Evolutionary conservation across 352 stramenopile genomes (phyloP).

Genomic region (Globisporangium viniferum): DNA sequence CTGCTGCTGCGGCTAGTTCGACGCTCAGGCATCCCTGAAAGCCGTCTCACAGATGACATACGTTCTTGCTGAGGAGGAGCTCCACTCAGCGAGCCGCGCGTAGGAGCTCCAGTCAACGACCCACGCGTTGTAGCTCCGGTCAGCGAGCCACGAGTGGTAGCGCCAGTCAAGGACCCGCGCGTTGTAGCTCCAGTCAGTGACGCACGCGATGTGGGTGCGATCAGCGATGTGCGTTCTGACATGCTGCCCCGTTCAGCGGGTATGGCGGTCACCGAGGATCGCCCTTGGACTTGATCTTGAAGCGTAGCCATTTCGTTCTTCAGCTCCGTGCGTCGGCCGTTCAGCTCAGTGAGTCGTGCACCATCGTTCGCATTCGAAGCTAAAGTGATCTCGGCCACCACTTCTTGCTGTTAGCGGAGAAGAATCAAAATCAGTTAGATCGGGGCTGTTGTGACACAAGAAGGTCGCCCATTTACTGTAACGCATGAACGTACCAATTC

Average conservation of each 20-base stretch:
- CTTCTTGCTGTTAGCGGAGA: constrained; percentile 44
- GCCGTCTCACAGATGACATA: constrained; percentile 5
- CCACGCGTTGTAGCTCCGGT: constrained; percentile 1
- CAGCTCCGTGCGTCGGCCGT: constrained; percentile 48
- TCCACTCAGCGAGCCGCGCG: constrained; percentile 9
- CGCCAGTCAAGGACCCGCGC: neutral
- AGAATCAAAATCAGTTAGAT: neutral
- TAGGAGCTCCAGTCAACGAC: neutral
- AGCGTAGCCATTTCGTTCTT: constrained; percentile 76
- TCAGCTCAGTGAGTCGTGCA: constrained; percentile 40
- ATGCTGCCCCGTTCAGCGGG: constrained; percentile 21
- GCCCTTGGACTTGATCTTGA: constrained; percentile 38
- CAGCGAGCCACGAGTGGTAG: constrained; percentile 3
- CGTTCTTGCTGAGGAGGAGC: constrained; percentile 10
- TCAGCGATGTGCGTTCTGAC: constrained; percentile 32
- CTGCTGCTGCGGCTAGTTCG: constrained; percentile 43
- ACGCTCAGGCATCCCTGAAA: constrained; percentile 33
- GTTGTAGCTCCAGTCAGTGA: constrained; percentile 19
- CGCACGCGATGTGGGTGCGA: constrained; percentile 17
- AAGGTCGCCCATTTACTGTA: neutral
- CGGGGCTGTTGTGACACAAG: neutral
- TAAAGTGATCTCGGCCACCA: constrained; percentile 54
- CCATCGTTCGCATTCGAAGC: constrained; percentile 55
- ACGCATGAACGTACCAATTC: constrained; percentile 24
- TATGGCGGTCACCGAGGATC: constrained; percentile 25